Base-by-base conservation (phyloP, 2,329 filamentous ascomycete species). In the Aciculosporium take region DNA sequence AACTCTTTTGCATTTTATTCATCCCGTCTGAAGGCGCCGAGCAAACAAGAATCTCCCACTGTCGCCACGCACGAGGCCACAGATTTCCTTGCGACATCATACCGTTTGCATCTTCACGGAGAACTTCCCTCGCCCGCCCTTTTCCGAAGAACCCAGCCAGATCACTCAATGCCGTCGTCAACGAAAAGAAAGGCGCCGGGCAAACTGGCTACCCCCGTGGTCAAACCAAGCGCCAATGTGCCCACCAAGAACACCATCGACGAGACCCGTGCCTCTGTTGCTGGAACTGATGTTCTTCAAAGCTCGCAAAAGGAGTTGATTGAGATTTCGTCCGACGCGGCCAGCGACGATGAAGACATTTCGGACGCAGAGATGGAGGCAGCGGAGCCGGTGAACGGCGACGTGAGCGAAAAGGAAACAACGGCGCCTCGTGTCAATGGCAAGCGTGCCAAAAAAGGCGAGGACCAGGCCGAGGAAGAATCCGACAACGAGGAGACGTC, bases 101-200 rank as follows among this genome's bases (percentile, higher is more conserved):
- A 31, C 18, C n/a, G 10, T 12, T 5, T 24, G 27, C n/a, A 12
- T 23, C 6, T 17, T 23, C 5, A 2, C 10, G 9, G 17, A 21
- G 18, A 6, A 38, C 27, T n/a, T 37, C 6, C 7, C 5, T 13
- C 9, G 18, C 15, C n/a, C 7, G n/a, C 6, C 18, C 27, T 9
- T 28, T 8, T 35, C 13, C 39, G 9, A 33, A 27, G 17, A 20
- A 36, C 5, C 17, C 3, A 29, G 15, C 17, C 3, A 29, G 15
- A 25, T 13, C 30, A 21, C 40, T 30, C 44, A 45, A 56, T 53
- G 51, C 52, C 54, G 46, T 76, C 77, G 69, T 74, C 74, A 46
- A 71, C 74, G 34, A 80, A 76, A 60, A 66, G 74, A 56, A 80
- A 77, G 67, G 64, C 69, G 43, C 62, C 72, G 45, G 65, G 67